phyloP scores from a whole-genome alignment of 2,329 filamentous ascomycete species.

The Stagonosporopsis cucurbitacearum region DNA sequence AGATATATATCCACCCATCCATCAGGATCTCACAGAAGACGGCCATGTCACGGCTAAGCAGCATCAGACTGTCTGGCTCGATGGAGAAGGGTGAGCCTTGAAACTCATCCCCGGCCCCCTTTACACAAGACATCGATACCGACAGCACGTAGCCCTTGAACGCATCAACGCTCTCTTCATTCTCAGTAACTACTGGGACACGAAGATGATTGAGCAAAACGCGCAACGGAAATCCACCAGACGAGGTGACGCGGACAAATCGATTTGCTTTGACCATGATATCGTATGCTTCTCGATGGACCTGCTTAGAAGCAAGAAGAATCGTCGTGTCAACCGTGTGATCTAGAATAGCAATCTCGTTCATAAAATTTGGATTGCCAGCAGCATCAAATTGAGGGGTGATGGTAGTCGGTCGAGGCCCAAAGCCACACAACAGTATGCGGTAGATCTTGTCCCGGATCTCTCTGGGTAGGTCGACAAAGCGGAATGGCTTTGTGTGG shows the following conservation, averaged over 20 bases:
- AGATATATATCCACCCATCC: slow-evolving; percentile 11
- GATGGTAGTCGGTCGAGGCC: background rate
- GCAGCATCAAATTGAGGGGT: background rate
- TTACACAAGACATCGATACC: slow-evolving; percentile 8
- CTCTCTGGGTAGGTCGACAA: slow-evolving; percentile 21
- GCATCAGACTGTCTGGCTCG: slow-evolving; percentile 10
- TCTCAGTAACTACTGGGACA: slow-evolving; percentile 15
- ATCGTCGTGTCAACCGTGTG: slow-evolving; percentile 17
- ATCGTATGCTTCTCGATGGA: slow-evolving; percentile 22
- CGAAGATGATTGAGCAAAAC: background rate
- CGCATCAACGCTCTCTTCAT: background rate
- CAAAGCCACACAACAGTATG: slow-evolving; percentile 12
- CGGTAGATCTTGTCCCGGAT: slow-evolving; percentile 22
- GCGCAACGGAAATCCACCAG: slow-evolving; percentile 9
- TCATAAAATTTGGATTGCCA: background rate
- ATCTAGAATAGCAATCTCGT: background rate
- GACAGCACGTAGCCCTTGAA: slow-evolving; percentile 25
- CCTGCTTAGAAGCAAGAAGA: slow-evolving; percentile 14
- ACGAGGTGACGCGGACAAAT: slow-evolving; percentile 20
- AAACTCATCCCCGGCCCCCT: background rate
- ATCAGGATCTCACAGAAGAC: slow-evolving; percentile 18
- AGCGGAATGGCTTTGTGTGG: slow-evolving; percentile 2
- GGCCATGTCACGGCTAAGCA: slow-evolving; percentile 22
- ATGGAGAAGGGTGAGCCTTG: background rate
- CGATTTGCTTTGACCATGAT: slow-evolving; percentile 27